Evolutionary conservation across 2,329 filamentous ascomycete species (phyloP).

Genomic region (Aureobasidium sp.): DNA sequence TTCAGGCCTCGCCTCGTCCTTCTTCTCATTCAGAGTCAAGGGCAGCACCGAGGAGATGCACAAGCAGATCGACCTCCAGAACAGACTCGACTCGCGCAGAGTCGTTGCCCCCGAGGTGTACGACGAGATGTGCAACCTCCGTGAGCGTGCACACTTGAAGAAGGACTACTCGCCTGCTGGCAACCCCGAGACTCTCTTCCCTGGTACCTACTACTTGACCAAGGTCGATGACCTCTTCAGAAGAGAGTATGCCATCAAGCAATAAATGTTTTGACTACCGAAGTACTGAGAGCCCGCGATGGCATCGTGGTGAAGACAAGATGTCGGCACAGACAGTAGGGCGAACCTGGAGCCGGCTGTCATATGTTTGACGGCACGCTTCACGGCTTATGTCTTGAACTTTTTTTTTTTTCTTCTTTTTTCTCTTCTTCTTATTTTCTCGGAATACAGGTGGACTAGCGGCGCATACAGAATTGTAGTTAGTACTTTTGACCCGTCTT

Average conservation of each 20-base stretch:
- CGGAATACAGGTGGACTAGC: background rate
- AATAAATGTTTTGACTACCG: slow-evolving; percentile 25
- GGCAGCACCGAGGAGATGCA: slow-evolving; percentile 39
- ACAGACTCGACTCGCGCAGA: slow-evolving; percentile 37
- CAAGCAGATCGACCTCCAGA: slow-evolving; percentile 41
- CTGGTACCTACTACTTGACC: slow-evolving; percentile 45
- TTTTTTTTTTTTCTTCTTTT: slow-evolving; percentile 2
- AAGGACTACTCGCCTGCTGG: slow-evolving; percentile 41
- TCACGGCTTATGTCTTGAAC: background rate
- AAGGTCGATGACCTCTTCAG: slow-evolving; percentile 45
- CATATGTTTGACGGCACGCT: slow-evolving; percentile 1
- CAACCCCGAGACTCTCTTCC: slow-evolving; percentile 35
- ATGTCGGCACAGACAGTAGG: background rate
- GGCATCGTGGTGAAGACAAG: slow-evolving; percentile 10
- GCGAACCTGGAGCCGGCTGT: slow-evolving; percentile 1
- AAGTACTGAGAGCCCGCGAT: background rate
- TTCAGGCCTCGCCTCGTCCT: slow-evolving; percentile 42
- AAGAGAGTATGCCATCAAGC: slow-evolving; percentile 42
- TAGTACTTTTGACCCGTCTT: slow-evolving; percentile 3
- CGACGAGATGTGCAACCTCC: slow-evolving; percentile 46
- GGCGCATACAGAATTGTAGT: slow-evolving; percentile 8
- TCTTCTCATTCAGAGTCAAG: slow-evolving; percentile 43
- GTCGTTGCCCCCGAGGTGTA: slow-evolving; percentile 41
- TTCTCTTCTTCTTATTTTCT: background rate
- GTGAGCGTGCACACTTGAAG: slow-evolving; percentile 43